These are phyloP conservation scores for Brassica nigra DNA, from an alignment of 345 rosid genomes.

Conservation along the genomic window DNA sequence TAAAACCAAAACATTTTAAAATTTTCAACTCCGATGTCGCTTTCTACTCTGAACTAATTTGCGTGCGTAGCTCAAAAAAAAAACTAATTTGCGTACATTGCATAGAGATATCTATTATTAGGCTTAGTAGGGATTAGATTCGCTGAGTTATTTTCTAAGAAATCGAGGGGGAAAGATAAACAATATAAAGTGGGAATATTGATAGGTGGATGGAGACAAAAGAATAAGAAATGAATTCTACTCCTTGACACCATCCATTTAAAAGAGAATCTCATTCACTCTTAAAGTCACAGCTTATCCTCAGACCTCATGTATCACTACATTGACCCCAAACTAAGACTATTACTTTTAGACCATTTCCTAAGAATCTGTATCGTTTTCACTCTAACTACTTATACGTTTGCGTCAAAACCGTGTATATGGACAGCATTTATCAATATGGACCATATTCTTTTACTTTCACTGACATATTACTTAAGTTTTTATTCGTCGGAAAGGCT, in stretches of 20 bases:
- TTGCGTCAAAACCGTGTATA: conserved; percentile 23
- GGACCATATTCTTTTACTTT: conserved; percentile 12
- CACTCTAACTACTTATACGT: conserved; percentile 5
- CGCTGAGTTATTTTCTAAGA: conserved; percentile 17
- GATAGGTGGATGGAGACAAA: conserved; percentile 32
- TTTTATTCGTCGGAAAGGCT: neutral
- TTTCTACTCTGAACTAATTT: conserved; percentile 21
- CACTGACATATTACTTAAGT: neutral
- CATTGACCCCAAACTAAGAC: conserved; percentile 36
- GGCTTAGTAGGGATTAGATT: conserved; percentile 22
- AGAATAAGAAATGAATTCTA: conserved; percentile 27
- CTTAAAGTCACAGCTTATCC: conserved; percentile 39
- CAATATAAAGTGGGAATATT: conserved; percentile 28
- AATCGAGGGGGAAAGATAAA: neutral
- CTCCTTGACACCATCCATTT: conserved; percentile 39
- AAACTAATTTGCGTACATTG: conserved; percentile 15
- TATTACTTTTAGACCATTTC: conserved; percentile 3
- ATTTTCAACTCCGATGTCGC: conserved; percentile 23
- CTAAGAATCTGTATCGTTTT: neutral
- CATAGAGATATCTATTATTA: neutral
- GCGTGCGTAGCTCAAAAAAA: neutral
- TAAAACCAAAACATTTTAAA: conserved; percentile 19
- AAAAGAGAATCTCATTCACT: conserved; percentile 43
- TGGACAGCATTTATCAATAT: conserved; percentile 8
- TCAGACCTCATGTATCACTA: conserved; percentile 24